Conservation (phyloP, 1,284 basidiomycete species). For the Papiliotrema fonsecae region DNA sequence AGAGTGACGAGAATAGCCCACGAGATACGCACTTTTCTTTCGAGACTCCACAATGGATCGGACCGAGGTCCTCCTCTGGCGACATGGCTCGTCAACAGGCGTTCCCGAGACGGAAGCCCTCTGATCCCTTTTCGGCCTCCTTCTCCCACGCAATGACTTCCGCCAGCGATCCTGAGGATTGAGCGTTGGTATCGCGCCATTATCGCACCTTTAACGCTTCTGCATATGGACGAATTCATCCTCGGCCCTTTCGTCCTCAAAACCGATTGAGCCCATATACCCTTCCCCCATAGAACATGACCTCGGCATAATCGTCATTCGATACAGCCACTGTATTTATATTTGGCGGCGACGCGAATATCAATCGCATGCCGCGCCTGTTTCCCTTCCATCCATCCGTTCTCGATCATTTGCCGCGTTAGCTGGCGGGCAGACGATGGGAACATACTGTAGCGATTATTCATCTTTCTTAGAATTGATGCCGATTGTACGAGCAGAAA, state of each 20-base stretch:
- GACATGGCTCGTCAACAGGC: background rate
- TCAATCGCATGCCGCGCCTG: background rate
- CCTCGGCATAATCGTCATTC: no score
- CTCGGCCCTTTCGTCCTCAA: background rate
- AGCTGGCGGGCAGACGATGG: background rate
- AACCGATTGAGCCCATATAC: background rate
- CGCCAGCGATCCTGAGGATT: background rate
- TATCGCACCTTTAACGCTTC: background rate
- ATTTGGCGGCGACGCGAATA: no score
- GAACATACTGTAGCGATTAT: background rate
- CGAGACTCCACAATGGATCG: background rate
- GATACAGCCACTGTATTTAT: no score
- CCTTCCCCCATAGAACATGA: no score
- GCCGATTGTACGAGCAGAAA: no score
- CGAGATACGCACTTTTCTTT: no score
- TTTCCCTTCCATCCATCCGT: background rate
- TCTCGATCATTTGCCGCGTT: background rate
- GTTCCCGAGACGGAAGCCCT: background rate
- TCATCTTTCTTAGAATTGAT: no score
- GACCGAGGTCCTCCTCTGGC: background rate
- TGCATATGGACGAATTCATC: background rate
- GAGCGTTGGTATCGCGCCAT: background rate
- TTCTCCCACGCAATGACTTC: background rate
- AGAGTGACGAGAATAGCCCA: no score
- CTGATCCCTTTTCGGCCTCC: background rate